Evolutionary conservation across 129 eudicot genomes (phyloP), one percentile per base, ranked within the genome.

Genomic region (Chrysanthemum lavandulifolium): DNA sequence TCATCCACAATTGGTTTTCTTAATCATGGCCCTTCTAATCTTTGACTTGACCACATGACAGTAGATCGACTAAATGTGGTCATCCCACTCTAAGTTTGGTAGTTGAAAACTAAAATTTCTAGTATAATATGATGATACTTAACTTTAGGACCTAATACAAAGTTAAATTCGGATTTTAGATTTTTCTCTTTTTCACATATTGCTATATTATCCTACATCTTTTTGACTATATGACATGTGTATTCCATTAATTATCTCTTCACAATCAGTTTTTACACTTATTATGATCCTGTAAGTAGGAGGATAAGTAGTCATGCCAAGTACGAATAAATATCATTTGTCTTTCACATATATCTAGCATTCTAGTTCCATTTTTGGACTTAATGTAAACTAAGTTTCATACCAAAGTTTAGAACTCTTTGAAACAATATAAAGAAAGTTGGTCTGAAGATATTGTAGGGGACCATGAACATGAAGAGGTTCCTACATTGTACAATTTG

Each of bases 401-500:
- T 25, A 65, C 25, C 69, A 21, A 5, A n/a, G 64, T 54, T 70
- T 36, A 54, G 2, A 56, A 49, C 5, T 3, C 57, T 76, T 4
- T 12, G n/a, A 56, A 71, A 15, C 45, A 60, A 69, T 69, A 11
- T 71, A 43, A 40, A 10, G 51, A 23, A 62, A 78, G 67, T 54
- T 61, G 36, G 52, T 67, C 43, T 12, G 33, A 19, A 48, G 23
- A 25, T 11, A 58, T 27, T 61, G 67, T 75, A 55, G 77, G 82
- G 82, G 78, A 78, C 78, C 78, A 65, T 43, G 25, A 45, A 53
- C 73, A 78, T 64, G 82, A 65, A 64, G 77, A 71, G 82, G 73
- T 27, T 71, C 67, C 73, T 54, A 66, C 64, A 36, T 66, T 65
- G 72, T 65, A 65, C 78, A 76, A 68, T 47, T 68, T 76, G 80